A percentile compares a stretch with the other conserved stretches of the same genome.
Conservation (phyloP, 768 basidiomycete species). For the Hysterangium stoloniferum region DNA sequence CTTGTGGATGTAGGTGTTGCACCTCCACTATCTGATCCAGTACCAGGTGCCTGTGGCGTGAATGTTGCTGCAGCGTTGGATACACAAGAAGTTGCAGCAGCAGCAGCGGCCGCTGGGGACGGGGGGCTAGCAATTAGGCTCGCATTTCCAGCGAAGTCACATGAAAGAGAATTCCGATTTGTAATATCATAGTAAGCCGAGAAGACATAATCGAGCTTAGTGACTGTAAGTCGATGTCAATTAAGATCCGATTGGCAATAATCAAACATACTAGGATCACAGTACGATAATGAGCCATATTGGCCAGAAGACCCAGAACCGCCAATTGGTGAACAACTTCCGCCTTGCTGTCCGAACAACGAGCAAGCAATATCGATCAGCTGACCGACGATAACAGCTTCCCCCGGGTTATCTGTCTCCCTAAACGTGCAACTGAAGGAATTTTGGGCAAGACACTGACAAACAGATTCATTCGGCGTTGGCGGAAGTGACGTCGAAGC, state of each 20-base stretch:
- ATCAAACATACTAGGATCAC: slow-evolving; percentile 61
- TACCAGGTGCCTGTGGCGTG: slow-evolving; percentile 39
- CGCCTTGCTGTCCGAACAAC: slow-evolving; percentile 52
- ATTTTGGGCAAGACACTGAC: slow-evolving; percentile 58
- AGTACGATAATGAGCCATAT: slow-evolving; percentile 71
- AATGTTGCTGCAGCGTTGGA: slow-evolving; percentile 55
- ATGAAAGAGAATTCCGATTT: slow-evolving; percentile 50
- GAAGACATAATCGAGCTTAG: slow-evolving; percentile 80
- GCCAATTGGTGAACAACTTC: slow-evolving; percentile 60
- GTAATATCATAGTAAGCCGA: slow-evolving; percentile 65
- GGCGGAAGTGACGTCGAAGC: slow-evolving; percentile 69
- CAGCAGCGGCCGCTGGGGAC: slow-evolving; percentile 38
- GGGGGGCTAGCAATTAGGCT: slow-evolving; percentile 58
- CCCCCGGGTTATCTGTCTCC: slow-evolving; percentile 45
- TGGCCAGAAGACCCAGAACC: slow-evolving; percentile 64
- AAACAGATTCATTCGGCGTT: slow-evolving; percentile 77
- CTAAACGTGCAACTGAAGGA: slow-evolving; percentile 69
- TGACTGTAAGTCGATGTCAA: slow-evolving; percentile 33
- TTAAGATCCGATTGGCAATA: background rate
- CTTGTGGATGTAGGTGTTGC: background rate
- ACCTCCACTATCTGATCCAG: background rate
- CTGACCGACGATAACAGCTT: slow-evolving; percentile 43
- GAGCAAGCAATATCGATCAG: slow-evolving; percentile 63
- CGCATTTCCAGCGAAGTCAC: slow-evolving; percentile 80
- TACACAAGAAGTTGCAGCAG: slow-evolving; percentile 57